phyloP scores from a whole-genome alignment of 768 basidiomycete genomes.

The Boletellus sp. region DNA sequence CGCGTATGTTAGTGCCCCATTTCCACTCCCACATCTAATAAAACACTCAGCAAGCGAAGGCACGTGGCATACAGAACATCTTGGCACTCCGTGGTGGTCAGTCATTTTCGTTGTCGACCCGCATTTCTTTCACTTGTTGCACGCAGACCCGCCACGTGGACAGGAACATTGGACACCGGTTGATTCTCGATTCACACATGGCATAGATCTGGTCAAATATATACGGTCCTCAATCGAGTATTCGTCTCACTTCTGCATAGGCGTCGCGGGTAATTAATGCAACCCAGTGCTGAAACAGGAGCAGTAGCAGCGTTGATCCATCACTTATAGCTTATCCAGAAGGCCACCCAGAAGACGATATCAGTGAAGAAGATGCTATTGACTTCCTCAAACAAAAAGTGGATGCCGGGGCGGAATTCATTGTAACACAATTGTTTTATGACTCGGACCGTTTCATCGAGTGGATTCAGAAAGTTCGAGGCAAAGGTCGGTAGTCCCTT shows the following conservation, averaged over 20 bases:
- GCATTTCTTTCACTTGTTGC: background rate
- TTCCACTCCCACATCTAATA: conserved; percentile 1
- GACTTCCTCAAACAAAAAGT: conserved; percentile 79
- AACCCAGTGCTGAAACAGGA: background rate
- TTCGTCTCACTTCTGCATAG: conserved; percentile 84
- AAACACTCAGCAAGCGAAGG: conserved; percentile 64
- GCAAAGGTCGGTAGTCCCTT: conserved; percentile 50
- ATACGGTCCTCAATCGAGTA: conserved; percentile 77
- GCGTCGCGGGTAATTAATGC: conserved; percentile 72
- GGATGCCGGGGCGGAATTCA: conserved; percentile 93
- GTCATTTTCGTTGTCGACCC: conserved; percentile 12
- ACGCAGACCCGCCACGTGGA: conserved; percentile 84
- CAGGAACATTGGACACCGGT: conserved; percentile 90
- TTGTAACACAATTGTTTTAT: conserved; percentile 96
- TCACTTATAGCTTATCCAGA: conserved; percentile 76
- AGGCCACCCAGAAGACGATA: conserved; percentile 65
- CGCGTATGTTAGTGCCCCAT: conserved; percentile 46
- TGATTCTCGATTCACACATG: conserved; percentile 80
- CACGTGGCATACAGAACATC: conserved; percentile 80
- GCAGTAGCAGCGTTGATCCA: background rate
- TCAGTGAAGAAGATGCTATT: conserved; percentile 61
- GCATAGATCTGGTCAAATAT: conserved; percentile 85
- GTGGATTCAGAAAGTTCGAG: conserved; percentile 74
- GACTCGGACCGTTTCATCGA: conserved; percentile 82
- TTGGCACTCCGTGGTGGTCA: conserved; percentile 89